Evolutionary conservation across 495 filamentous ascomycete genomes (phyloP), one percentile per base, ranked within the genome.

Genomic region (Daldinia vernicosa): DNA sequence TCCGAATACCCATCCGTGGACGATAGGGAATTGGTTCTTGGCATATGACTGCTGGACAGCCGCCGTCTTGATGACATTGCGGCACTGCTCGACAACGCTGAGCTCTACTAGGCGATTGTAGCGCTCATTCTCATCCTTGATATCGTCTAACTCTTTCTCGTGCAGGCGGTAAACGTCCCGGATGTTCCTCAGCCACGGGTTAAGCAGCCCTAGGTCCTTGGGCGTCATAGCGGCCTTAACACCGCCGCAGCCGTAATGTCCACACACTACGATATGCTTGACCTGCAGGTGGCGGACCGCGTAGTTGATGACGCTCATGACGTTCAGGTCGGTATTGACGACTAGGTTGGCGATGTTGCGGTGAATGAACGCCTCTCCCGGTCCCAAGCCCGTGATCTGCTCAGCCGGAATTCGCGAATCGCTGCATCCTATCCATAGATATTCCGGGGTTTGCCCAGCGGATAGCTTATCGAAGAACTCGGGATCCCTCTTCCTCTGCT

Each of bases 281-380:
- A 88, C 87, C 71, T 86, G 66, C 22, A 90, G 79, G 64, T 89
- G 83, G 65, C 79, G 74, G 7, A 89, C 86, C 28, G 88, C 88
- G 74, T 89, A 90, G 54, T 87, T 82, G 69, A 90, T 87, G 69
- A 89, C 88, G 78, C 82, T 85, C 82, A 90, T 87, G 58, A 84
- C 85, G 76, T 86, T 88, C 37, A 88, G 81, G 60, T 88, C 86
- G 47, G 81, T 86, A 75, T 83, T 84, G 75, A 83, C 82, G 47
- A 89, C 84, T 52, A 90, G 75, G 80, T 89, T 89, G 64, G 87
- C 88, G 69, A 90, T 89, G 82, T 89, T 89, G 74, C 87, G 83
- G 77, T 89, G 87, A 58, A 89, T 82, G 73, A 89, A 89, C 59
- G 84, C 83, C 57, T 89, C 86, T 53, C 88, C 88, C 45, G 88